Conservation (phyloP, 2,329 filamentous ascomycete species). For the Pseudocercospora crystallina region DNA sequence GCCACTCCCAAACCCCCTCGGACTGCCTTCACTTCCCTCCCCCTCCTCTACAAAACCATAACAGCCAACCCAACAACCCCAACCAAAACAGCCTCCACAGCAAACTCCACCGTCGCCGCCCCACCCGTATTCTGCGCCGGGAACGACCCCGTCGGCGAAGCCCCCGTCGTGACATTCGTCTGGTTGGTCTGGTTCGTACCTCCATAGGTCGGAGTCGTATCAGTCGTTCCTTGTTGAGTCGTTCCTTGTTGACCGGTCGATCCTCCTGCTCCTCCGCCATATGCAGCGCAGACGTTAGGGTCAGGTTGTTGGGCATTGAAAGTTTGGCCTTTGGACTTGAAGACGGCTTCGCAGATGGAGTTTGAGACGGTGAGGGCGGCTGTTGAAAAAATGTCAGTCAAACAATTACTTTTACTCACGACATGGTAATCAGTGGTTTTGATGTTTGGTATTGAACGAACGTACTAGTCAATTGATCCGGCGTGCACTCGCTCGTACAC, state of each 20-base stretch:
- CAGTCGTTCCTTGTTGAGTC: no score
- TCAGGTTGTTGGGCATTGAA: conserved; percentile 14
- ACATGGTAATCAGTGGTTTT: no score
- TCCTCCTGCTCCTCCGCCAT: neutral
- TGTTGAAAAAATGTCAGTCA: neutral
- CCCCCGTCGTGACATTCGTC: no score
- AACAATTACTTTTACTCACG: no score
- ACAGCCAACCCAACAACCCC: conserved; percentile 2
- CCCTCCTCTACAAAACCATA: neutral
- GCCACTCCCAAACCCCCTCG: neutral
- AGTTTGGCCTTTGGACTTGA: conserved; percentile 20
- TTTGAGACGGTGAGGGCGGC: conserved; percentile 12
- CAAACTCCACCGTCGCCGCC: conserved; percentile 1
- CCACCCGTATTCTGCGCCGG: conserved; percentile 4
- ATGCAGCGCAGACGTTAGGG: conserved; percentile 19
- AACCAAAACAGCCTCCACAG: neutral
- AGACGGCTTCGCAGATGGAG: conserved; percentile 26
- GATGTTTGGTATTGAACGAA: no score
- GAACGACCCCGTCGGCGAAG: neutral
- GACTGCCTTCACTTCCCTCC: neutral
- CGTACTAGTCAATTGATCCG: conserved; percentile 41
- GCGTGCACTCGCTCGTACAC: conserved; percentile 37
- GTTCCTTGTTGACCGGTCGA: no score
- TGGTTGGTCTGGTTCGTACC: no score
- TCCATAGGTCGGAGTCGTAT: no score